These are phyloP conservation scores for Mariannaea elegans DNA, from an alignment of 2,329 filamentous ascomycete genomes.

Conservation along the genomic window DNA sequence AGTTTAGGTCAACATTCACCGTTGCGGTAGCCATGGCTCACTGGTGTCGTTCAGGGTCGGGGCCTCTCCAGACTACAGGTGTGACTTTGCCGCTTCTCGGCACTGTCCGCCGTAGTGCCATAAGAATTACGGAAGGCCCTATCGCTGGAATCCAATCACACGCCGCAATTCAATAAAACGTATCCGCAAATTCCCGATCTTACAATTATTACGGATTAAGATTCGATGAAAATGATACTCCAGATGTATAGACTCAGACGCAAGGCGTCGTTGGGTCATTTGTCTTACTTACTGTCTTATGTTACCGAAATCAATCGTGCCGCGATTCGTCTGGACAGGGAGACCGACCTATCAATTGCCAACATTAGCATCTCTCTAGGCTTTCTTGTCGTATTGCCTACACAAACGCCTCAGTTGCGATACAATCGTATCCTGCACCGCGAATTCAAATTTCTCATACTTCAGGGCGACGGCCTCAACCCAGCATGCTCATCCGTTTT, in stretches of 20 bases:
- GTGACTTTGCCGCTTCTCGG: no score
- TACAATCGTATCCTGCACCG: neutral
- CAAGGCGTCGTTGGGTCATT: no score
- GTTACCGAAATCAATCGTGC: neutral
- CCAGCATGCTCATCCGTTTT: neutral
- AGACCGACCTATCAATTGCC: no score
- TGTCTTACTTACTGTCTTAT: no score
- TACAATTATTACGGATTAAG: neutral
- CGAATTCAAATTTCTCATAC: slow-evolving; percentile 8
- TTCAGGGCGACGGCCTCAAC: neutral
- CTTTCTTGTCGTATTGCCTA: slow-evolving; percentile 2
- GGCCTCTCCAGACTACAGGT: no score
- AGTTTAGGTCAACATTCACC: no score
- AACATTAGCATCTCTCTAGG: neutral
- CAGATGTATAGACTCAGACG: no score
- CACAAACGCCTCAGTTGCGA: slow-evolving; percentile 4
- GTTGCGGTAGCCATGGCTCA: no score
- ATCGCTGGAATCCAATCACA: slow-evolving; percentile 10
- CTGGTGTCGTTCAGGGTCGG: no score
- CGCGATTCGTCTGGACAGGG: neutral
- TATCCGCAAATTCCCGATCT: slow-evolving; percentile 7
- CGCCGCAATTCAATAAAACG: neutral
- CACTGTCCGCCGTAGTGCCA: no score
- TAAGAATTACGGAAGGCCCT: neutral
- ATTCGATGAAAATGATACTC: neutral